Evolutionary conservation across 1,139 yeast species (phyloP).

Genomic region (Pichia sp.): DNA sequence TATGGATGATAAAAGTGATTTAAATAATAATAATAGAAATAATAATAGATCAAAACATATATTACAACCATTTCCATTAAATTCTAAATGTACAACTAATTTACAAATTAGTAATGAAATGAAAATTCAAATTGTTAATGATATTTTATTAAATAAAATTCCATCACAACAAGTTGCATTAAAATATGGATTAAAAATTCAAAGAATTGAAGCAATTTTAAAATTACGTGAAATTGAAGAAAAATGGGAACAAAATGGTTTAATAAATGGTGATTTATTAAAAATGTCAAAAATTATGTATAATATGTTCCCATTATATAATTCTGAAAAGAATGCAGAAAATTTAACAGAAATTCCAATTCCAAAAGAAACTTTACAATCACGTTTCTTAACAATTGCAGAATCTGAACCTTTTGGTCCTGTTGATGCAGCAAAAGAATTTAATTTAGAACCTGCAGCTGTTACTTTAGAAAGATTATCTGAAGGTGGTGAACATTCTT

Average conservation of each 20-base stretch:
- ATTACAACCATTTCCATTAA: conserved; percentile 75
- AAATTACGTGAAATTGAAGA: conserved; percentile 61
- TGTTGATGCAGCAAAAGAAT: conserved; percentile 84
- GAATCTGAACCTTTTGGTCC: conserved; percentile 98
- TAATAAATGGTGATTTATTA: conserved; percentile 44
- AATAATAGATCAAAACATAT: conserved; percentile 15
- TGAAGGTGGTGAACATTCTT: conserved; percentile 44
- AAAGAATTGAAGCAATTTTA: conserved; percentile 80
- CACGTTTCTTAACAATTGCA: conserved; percentile 81
- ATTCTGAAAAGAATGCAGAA: conserved; percentile 42
- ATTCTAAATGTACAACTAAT: conserved; percentile 64
- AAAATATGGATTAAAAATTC: conserved; percentile 71
- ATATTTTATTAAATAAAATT: conserved; percentile 44
- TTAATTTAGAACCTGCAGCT: conserved; percentile 80
- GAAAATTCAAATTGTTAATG: conserved; percentile 54
- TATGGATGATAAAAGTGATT: conserved; percentile 12
- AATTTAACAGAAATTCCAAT: conserved; percentile 91
- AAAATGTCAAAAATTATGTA: conserved; percentile 58
- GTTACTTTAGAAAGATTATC: conserved; percentile 64
- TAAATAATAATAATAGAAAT: conserved; percentile 7
- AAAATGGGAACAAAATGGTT: conserved; percentile 49
- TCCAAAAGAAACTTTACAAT: conserved; percentile 75
- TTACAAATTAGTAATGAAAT: conserved; percentile 50
- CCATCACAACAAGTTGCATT: conserved; percentile 73
- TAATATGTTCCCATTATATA: conserved; percentile 75